Percentiles rank a stretch among this genome's conserved stretches.
phyloP scores from a whole-genome alignment of 257 asterid genomes.

The Scutellaria baicalensis region DNA sequence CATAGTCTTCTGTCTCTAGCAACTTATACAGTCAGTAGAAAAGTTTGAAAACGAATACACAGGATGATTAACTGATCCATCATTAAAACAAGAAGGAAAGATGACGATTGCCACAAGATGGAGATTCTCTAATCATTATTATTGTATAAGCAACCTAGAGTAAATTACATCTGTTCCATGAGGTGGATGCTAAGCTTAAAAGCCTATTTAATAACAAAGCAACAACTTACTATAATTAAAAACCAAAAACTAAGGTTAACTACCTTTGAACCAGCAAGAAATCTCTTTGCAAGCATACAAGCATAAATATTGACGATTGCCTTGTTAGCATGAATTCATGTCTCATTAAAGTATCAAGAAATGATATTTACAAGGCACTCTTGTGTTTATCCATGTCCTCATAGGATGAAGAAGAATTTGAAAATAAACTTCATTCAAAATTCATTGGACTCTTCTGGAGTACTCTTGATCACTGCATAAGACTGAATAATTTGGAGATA shows the following conservation, averaged over 20 bases:
- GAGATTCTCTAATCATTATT: neutral
- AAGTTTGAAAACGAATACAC: neutral
- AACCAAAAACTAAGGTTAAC: neutral
- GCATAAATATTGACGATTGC: neutral
- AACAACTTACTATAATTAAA: neutral
- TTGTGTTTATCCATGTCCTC: neutral
- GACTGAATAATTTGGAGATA: neutral
- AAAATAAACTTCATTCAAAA: neutral
- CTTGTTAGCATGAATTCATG: neutral
- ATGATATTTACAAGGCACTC: neutral
- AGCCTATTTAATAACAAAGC: neutral
- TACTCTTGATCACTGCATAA: neutral
- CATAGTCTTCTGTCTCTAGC: neutral
- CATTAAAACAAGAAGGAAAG: neutral
- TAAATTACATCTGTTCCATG: neutral
- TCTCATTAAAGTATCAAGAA: neutral
- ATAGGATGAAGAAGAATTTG: neutral
- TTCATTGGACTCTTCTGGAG: neutral
- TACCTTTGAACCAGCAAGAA: neutral
- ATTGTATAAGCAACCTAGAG: neutral
- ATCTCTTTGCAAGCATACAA: neutral
- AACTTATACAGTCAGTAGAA: neutral
- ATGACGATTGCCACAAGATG: neutral
- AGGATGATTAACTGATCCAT: neutral
- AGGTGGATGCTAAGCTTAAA: neutral